Percentiles rank a stretch among this genome's conserved stretches.
Evolutionary conservation across 345 rosid species (phyloP).

Genomic region (Gossypium ekmanianum): DNA sequence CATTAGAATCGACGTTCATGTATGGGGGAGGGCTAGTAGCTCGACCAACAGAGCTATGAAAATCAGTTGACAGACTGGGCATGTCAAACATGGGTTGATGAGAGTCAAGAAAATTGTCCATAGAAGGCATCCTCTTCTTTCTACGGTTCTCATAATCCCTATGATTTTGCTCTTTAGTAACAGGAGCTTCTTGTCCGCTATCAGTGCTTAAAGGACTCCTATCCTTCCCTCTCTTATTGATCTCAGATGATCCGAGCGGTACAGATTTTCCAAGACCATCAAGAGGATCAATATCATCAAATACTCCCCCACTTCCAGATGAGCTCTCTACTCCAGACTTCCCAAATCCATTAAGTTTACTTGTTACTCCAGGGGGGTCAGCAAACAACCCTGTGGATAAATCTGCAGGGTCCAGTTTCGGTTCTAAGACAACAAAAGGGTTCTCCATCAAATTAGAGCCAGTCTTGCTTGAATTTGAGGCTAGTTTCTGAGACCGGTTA

Average conservation of each 20-base stretch:
- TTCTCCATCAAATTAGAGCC: slow-evolving; percentile 43
- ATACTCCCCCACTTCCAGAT: slow-evolving; percentile 39
- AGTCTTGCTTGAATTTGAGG: slow-evolving; percentile 35
- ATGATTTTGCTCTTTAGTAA: slow-evolving; percentile 36
- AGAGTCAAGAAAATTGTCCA: slow-evolving; percentile 43
- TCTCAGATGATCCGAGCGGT: slow-evolving; percentile 41
- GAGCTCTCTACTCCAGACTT: slow-evolving; percentile 39
- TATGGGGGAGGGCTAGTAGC: slow-evolving; percentile 46
- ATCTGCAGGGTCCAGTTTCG: slow-evolving; percentile 37
- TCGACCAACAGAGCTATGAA: slow-evolving; percentile 36
- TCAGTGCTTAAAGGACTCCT: slow-evolving; percentile 43
- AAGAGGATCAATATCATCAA: slow-evolving; percentile 65
- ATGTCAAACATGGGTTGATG: slow-evolving; percentile 39
- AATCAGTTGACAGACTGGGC: slow-evolving; percentile 34
- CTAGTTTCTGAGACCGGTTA: slow-evolving; percentile 33
- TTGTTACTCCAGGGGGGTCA: slow-evolving; percentile 49
- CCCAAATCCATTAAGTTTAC: slow-evolving; percentile 37
- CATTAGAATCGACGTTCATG: slow-evolving; percentile 32
- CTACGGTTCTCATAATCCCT: slow-evolving; percentile 36
- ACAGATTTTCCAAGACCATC: slow-evolving; percentile 56
- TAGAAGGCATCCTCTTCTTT: slow-evolving; percentile 36
- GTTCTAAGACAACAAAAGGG: slow-evolving; percentile 57
- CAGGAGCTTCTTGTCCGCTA: slow-evolving; percentile 38
- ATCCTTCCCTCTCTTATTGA: slow-evolving; percentile 46
- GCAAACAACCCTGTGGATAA: slow-evolving; percentile 34